These are phyloP conservation scores for Sambucus nigra DNA, from an alignment of 129 eudicot species.

Conservation along the genomic window DNA sequence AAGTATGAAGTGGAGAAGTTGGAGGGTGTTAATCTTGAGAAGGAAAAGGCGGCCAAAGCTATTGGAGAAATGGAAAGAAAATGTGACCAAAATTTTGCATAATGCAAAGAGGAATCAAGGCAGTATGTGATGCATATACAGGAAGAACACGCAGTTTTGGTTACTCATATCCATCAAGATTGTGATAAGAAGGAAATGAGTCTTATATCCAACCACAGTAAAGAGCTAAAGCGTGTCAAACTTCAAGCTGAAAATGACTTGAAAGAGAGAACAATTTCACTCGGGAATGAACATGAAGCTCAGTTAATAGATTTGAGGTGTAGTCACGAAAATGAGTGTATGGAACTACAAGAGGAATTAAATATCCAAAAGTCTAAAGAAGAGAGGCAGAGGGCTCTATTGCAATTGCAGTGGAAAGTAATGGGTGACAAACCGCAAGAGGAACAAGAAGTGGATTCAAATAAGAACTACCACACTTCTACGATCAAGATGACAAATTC, in stretches of 20 bases:
- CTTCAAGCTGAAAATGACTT: conserved; percentile 68
- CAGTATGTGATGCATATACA: conserved; percentile 44
- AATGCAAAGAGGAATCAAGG: conserved; percentile 57
- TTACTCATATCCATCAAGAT: conserved; percentile 47
- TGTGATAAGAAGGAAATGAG: conserved; percentile 41
- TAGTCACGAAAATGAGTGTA: conserved; percentile 79
- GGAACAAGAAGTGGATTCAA: conserved; percentile 83
- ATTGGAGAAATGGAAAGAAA: conserved; percentile 54
- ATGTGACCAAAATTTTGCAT: conserved; percentile 53
- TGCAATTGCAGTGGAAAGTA: conserved; percentile 88
- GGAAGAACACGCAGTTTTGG: conserved; percentile 69
- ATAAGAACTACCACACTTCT: conserved; percentile 44
- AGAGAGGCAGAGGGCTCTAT: conserved; percentile 78
- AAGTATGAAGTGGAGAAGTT: conserved; percentile 83
- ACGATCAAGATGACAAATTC: conserved; percentile 32
- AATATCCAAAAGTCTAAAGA: conserved; percentile 74
- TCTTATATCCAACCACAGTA: conserved; percentile 47
- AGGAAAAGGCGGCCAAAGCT: conserved; percentile 73
- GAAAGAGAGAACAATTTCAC: conserved; percentile 58
- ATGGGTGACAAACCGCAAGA: conserved; percentile 77
- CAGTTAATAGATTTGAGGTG: conserved; percentile 69
- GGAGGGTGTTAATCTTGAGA: conserved; percentile 61
- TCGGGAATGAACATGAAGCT: conserved; percentile 74
- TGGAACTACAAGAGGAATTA: conserved; percentile 85
- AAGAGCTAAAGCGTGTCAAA: conserved; percentile 54